Base-by-base conservation (phyloP, 2,329 filamentous ascomycete genomes). In the Xylaria digitata region DNA sequence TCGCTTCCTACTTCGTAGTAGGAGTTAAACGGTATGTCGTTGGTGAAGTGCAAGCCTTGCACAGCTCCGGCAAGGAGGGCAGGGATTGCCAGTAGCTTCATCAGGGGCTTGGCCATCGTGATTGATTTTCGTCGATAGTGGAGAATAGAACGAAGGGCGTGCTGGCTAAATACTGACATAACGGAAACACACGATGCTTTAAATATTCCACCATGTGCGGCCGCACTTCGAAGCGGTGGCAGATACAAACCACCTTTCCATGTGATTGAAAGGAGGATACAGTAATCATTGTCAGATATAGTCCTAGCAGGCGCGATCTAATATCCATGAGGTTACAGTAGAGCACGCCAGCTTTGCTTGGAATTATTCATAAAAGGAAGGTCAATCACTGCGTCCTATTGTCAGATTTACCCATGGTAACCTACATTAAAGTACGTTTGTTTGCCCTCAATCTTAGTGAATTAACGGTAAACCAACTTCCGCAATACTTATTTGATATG, bases 281-380 rank as follows among this genome's bases (percentile, higher is more conserved):
- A 61, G 56, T 60, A 65, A 60, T 60, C 56, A 63, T 58, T 1
- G 48, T 45, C 57, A 60, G 57, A 61, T 65, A 21, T 34, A 7
- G 21, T 43, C 2, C 45, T 48, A 23, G 34, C 13, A 15, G 15
- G 21, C 26, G 26, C 1, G 26, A 26, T 26, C 26, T 26, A 26
- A 5, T 26, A 26, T 26, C 26, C 26, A 26, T 26, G 26, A 26
- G 26, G 26, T 26, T 26, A 26, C 26, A 26, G 26, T 26, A 26
- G 26, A 26, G 26, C 26, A 26, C 0, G 26, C 26, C 26, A 26
- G 26, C 26, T 26, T 26, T 26, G 26, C 26, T 26, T 26, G 26
- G 26, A 26, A 37, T 9, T 7, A 43, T 52, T 57, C 54, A 15
- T 46, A 63, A 63, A 58, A 23, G 61, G 61, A 63, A 63, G 61